Evolutionary conservation across 257 asterid genomes (phyloP).

Genomic region (Cordia subcordata): DNA sequence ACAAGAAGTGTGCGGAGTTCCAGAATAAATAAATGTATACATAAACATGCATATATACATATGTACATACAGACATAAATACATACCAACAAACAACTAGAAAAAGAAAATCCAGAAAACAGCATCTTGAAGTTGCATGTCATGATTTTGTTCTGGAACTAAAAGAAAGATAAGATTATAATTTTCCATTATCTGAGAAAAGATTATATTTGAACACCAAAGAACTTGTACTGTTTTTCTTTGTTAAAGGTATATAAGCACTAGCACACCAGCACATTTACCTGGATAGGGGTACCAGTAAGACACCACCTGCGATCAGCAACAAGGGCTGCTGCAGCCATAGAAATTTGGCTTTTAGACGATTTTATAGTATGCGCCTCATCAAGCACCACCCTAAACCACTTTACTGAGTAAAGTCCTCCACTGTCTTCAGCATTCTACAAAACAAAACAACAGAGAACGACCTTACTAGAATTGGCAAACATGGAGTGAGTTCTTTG

Average conservation of each 20-base stretch:
- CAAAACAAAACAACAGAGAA: conserved; percentile 9
- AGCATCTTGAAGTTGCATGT: neutral
- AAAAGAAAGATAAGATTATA: too few species aligned
- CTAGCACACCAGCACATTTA: conserved; percentile 15
- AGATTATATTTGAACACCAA: too few species aligned
- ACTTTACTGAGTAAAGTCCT: conserved; percentile 71
- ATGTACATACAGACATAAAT: too few species aligned
- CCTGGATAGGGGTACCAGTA: conserved; percentile 99
- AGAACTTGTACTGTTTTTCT: neutral
- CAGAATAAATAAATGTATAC: too few species aligned
- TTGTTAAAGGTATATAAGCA: too few species aligned
- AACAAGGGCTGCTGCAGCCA: conserved; percentile 80
- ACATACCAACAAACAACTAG: too few species aligned
- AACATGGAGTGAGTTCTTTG: neutral
- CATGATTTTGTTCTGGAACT: too few species aligned
- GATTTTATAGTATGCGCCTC: conserved; percentile 98
- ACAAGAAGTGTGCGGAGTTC: neutral
- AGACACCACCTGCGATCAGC: conserved; percentile 98
- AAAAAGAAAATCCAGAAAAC: neutral
- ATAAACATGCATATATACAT: too few species aligned
- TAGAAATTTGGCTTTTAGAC: conserved; percentile 86
- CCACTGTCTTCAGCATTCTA: conserved; percentile 77
- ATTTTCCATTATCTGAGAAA: too few species aligned
- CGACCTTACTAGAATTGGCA: neutral
- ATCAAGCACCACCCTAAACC: conserved; percentile 93